Conservation (phyloP, 1,284 basidiomycete species). For the Sanguinoderma infundibulare region DNA sequence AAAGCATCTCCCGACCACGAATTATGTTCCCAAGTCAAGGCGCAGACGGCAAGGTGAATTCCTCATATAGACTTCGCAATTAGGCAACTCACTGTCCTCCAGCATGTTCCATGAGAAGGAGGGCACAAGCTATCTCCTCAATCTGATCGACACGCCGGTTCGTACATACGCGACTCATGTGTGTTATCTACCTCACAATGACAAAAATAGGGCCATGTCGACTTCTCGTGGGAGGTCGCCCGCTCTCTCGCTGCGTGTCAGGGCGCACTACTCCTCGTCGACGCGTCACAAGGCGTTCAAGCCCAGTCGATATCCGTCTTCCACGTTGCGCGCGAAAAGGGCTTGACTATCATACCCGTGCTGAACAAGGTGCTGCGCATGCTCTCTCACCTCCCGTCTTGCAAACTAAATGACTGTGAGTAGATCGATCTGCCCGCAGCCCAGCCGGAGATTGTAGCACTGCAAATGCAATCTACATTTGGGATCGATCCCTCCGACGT, state of each 20-base stretch:
- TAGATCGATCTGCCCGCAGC: slow-evolving; percentile 91
- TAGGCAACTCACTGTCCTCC: slow-evolving; percentile 8
- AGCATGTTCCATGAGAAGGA: slow-evolving; percentile 78
- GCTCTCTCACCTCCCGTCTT: background rate
- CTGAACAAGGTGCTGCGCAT: slow-evolving; percentile 80
- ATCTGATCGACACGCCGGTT: slow-evolving; percentile 96
- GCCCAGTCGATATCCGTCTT: slow-evolving; percentile 98
- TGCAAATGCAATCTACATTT: slow-evolving; percentile 83
- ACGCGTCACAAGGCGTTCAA: slow-evolving; percentile 97
- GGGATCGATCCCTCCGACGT: slow-evolving; percentile 77
- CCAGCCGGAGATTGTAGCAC: slow-evolving; percentile 78
- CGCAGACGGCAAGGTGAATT: slow-evolving; percentile 83
- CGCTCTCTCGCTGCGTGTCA: slow-evolving; percentile 93
- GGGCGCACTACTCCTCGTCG: slow-evolving; percentile 90
- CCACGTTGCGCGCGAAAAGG: slow-evolving; percentile 84
- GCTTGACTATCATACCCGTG: slow-evolving; percentile 88
- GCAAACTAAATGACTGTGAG: background rate
- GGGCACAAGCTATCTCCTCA: slow-evolving; percentile 77
- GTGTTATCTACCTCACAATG: background rate
- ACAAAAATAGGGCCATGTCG: slow-evolving; percentile 80
- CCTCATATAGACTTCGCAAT: background rate
- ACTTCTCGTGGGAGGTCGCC: slow-evolving; percentile 96
- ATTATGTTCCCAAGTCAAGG: slow-evolving; percentile 64
- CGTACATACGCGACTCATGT: slow-evolving; percentile 29
- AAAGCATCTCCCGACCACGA: background rate